Evolutionary conservation across 257 asterid species (phyloP), one percentile per base, ranked within the genome.

Genomic region (Primulina huaijiensis): DNA sequence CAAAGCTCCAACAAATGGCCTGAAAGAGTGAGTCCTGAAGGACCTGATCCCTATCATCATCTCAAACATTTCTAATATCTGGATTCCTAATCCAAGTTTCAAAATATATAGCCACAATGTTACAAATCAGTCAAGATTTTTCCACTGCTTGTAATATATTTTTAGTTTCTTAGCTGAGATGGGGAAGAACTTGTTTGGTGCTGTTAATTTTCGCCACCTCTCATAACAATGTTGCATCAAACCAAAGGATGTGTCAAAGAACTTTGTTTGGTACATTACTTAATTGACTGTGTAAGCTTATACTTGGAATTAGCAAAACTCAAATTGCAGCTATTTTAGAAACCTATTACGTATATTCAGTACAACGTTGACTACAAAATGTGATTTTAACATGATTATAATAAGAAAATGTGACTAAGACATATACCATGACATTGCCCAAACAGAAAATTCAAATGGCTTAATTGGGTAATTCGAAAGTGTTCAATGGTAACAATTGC

Each of bases 1-100:
- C 67, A 30, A 23, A 59, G 14, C 20, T 29, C 40, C 8, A 27
- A 8, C 9, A 78, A 71, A 14, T 52, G 82, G 83, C 87, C 87
- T 11, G 81, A 77, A 20, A 81, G 93, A 33, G 65, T 55, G 17
- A 74, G 78, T 71, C 93, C 93, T 0, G 87, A 82, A 7, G 93
- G 93, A 17, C 93, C 93, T 5, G 93, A 87, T 65, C 88, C 90
- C 10, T 87, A 76, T 76, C 90, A 85, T 75, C 93, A 87, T 62
- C 80, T 79, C 77, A 14, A 40, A 71, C 33, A 37, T 50, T 7
- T 8, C n/a, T 60, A 57, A 50, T 64, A 2, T 72, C 43, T 21
- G 25, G 60, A 29, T 55, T 40, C 59, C 25, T 52, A 65, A 50
- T 53, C 53, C 30, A 72, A 33, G 60, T 46, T 46, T 46, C 19